Base-by-base conservation (phyloP, 495 filamentous ascomycete genomes). In the Aspergillus hancockii region DNA sequence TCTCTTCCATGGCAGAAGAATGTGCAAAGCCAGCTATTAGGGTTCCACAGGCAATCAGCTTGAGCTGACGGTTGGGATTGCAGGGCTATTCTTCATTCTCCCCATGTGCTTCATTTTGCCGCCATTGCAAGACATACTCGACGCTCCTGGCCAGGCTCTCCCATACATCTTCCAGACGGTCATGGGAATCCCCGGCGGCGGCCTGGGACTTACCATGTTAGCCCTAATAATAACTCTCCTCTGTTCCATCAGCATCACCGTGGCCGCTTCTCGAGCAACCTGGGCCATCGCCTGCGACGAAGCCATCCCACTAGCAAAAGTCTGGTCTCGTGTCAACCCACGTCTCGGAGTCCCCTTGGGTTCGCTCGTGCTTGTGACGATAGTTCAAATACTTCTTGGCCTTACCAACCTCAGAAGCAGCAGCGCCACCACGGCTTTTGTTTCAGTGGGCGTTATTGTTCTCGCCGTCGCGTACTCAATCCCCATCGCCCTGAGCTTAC, bases 381-480 rank as follows among this genome's bases (percentile, higher is more conserved):
- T 68, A 0, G 65, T 78, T 45, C 79, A 84, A 16, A 75, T 80
- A 55, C 60, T 79, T 4, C 70, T 88, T 0, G 83, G 83, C 0
- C 68, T 88, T n/a, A 88, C 88, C 66, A 86, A 85, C 59, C 78
- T 89, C n/a, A 84, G 84, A 19, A 83, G 78, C 18, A 64, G 72
- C 8, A 78, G 77, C 9, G 85, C 85, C 8, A 85, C 88, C 70
- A 86, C 82, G 49, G 84, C 83, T 12, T 88, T 89, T 62, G 83
- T 81, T 18, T 85, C 83, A 9, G 83, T 87, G 3, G 85, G 83
- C 13, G 83, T 87, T 49, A 85, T 88, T 36, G 79, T 75, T 10
- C 69, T 88, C 50, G 84, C 83, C 0, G 70, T 80, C 28, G 79
- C 81, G 21, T 89, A 88, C 60, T 82, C 75, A 4, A 75, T 79